Conservation (phyloP, 2,329 filamentous ascomycete genomes). For the Pseudopithomyces maydicus region DNA sequence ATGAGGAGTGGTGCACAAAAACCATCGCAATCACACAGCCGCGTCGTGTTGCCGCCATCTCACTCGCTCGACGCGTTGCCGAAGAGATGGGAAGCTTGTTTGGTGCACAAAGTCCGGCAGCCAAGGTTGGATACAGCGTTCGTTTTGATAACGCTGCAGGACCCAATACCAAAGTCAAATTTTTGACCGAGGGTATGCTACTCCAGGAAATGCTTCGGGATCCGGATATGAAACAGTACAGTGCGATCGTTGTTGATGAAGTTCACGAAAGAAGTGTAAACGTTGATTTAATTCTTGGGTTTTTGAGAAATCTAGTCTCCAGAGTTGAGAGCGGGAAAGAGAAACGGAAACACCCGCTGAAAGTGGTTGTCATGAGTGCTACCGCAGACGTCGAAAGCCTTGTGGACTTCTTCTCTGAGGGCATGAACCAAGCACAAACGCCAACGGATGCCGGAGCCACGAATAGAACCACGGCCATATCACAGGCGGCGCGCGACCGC, state of each 20-base stretch:
- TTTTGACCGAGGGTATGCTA: slow-evolving; percentile 93
- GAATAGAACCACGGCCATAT: slow-evolving; percentile 10
- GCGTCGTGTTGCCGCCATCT: slow-evolving; percentile 89
- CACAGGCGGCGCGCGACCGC: not conserved
- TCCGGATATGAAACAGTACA: slow-evolving; percentile 81
- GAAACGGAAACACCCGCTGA: slow-evolving; percentile 65
- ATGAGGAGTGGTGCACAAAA: slow-evolving; percentile 80
- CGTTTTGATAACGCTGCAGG: slow-evolving; percentile 89
- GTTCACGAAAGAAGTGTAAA: slow-evolving; percentile 96
- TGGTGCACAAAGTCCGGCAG: slow-evolving; percentile 62
- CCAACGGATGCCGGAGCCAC: slow-evolving; percentile 12
- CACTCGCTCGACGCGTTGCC: slow-evolving; percentile 84
- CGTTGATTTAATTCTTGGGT: slow-evolving; percentile 88
- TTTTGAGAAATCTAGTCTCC: slow-evolving; percentile 77
- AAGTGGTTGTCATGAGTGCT: slow-evolving; percentile 95
- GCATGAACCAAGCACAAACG: slow-evolving; percentile 13
- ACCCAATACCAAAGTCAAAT: slow-evolving; percentile 86
- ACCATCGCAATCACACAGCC: slow-evolving; percentile 91
- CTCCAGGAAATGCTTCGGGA: slow-evolving; percentile 91
- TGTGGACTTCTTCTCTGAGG: slow-evolving; percentile 70
- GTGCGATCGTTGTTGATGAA: slow-evolving; percentile 90
- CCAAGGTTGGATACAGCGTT: slow-evolving; percentile 87
- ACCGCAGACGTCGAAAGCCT: slow-evolving; percentile 87
- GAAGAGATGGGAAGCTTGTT: slow-evolving; percentile 75
- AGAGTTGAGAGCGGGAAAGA: slow-evolving; percentile 69